Evolutionary conservation across 2,329 filamentous ascomycete genomes (phyloP).

Genomic region (Aspergillus pseudoviridinutans): DNA sequence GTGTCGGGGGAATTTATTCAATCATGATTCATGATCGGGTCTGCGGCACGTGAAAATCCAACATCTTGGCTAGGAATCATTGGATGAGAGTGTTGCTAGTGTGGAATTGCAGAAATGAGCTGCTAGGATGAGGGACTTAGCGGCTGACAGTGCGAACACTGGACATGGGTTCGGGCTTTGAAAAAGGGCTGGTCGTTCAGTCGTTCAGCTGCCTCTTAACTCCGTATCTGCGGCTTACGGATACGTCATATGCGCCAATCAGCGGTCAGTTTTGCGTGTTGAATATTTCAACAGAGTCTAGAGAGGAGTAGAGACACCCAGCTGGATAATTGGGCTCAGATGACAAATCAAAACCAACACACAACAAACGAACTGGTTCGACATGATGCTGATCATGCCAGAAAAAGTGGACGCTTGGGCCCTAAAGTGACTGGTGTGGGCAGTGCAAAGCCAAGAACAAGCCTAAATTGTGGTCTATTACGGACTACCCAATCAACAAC

Average conservation of each 20-base stretch:
- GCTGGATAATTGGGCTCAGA: too few relatives aligned
- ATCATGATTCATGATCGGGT: not conserved
- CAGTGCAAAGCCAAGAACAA: not conserved
- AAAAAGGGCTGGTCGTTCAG: not conserved
- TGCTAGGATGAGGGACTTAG: too few relatives aligned
- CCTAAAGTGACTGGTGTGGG: not conserved
- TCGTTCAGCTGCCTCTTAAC: not conserved
- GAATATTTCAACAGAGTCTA: not conserved
- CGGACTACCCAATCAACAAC: not conserved
- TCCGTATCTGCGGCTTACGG: too few relatives aligned
- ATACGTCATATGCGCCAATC: not conserved
- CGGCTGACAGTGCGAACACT: not conserved
- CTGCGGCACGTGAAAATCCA: not conserved
- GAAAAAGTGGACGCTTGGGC: not conserved
- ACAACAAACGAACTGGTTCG: not conserved
- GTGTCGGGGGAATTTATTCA: not conserved
- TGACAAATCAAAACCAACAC: not conserved
- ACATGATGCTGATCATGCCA: not conserved
- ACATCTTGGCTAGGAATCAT: not conserved
- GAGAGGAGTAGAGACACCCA: too few relatives aligned
- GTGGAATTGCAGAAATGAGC: not conserved
- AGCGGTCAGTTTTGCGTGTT: not conserved
- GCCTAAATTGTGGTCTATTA: not conserved
- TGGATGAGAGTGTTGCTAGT: not conserved
- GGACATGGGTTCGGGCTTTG: not conserved